Evolutionary conservation across 495 filamentous ascomycete genomes (phyloP).

Genomic region (Tuber calosporum): DNA sequence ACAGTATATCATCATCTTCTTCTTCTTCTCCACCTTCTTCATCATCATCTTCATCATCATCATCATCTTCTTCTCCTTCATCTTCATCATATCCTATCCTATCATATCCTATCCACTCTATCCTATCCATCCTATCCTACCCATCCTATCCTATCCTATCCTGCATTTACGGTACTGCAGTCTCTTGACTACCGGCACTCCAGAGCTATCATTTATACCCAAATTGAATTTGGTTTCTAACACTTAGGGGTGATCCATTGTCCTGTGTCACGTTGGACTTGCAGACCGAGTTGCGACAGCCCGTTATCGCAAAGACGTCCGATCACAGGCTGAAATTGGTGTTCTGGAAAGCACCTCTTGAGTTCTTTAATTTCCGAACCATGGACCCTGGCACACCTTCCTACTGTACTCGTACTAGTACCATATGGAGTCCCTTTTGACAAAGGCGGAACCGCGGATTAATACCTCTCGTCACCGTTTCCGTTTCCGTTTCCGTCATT

Average conservation of each 20-base stretch:
- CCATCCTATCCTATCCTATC: slow-evolving; percentile 2
- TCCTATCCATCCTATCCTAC: background rate
- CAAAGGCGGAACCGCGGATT: background rate
- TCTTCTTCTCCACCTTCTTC: no score
- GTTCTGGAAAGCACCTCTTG: slow-evolving; percentile 35
- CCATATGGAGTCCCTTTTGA: background rate
- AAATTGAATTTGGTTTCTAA: slow-evolving; percentile 7
- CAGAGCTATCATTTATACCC: background rate
- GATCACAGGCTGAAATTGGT: slow-evolving; percentile 25
- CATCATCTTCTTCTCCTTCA: no score
- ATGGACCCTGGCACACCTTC: background rate
- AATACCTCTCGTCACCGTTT: slow-evolving; percentile 3
- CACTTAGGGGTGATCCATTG: slow-evolving; percentile 17
- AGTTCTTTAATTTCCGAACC: slow-evolving; percentile 40
- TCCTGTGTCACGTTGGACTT: slow-evolving; percentile 25
- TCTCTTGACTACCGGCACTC: background rate
- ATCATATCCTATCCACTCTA: background rate
- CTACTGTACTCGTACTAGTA: no score
- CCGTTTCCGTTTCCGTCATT: background rate
- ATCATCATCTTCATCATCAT: no score
- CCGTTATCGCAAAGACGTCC: slow-evolving; percentile 20
- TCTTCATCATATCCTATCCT: background rate
- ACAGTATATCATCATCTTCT: no score
- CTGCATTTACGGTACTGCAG: background rate
- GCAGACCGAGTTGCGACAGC: slow-evolving; percentile 16